Conservation (phyloP, 2,329 filamentous ascomycete species). For the Trichoderma koningiopsis region DNA sequence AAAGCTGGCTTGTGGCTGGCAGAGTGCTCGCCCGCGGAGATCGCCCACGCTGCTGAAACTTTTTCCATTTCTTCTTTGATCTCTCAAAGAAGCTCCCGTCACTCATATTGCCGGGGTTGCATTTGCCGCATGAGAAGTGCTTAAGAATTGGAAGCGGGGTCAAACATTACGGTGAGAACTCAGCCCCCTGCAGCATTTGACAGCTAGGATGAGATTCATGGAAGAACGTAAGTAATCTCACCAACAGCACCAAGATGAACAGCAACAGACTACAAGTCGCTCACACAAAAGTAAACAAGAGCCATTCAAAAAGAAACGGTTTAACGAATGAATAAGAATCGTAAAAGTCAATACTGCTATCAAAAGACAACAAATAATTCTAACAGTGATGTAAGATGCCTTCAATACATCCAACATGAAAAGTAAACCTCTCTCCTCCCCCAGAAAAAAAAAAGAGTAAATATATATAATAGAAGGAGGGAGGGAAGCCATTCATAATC, state of each 20-base stretch:
- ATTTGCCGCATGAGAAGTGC: background rate
- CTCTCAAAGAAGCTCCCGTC: background rate
- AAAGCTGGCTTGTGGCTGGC: background rate
- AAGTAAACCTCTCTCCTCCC: background rate
- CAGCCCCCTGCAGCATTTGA: no score
- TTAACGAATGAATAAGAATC: conserved; percentile 16
- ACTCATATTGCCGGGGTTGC: background rate
- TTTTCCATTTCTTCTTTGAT: background rate
- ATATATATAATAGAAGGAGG: background rate
- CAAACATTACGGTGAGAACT: background rate
- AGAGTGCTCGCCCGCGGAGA: background rate
- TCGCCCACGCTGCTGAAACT: background rate
- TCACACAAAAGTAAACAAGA: background rate
- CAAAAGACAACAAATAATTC: conserved; percentile 1
- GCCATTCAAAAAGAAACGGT: background rate
- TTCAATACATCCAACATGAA: conserved; percentile 7
- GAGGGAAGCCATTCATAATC: conserved; percentile 10
- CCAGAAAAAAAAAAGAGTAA: background rate
- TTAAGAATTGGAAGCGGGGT: background rate
- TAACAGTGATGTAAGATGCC: conserved; percentile 20
- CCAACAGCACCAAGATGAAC: no score
- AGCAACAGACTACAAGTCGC: no score
- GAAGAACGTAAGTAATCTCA: no score
- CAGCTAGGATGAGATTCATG: no score
- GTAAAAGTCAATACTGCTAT: conserved; percentile 25